These are phyloP conservation scores for Skeletonema marinoi DNA, from an alignment of 108 stramenopile species.

Conservation along the genomic window DNA sequence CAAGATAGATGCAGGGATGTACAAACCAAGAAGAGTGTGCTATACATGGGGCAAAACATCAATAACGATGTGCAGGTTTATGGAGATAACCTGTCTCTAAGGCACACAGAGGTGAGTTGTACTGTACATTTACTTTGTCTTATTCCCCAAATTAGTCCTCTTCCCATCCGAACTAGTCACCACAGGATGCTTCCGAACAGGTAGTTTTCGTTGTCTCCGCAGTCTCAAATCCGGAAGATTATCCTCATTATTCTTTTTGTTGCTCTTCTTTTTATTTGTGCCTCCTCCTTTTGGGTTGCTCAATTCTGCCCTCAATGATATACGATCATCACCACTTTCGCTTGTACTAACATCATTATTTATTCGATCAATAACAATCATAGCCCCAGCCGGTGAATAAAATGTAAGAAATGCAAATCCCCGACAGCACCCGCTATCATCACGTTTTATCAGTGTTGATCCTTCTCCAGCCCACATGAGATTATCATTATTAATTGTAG, in stretches of 20 bases:
- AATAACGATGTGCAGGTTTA: no score
- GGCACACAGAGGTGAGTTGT: background rate
- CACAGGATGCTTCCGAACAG: slow-evolving; percentile 26
- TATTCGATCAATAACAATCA: slow-evolving; percentile 8
- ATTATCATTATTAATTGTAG: no score
- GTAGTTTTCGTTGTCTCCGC: slow-evolving; percentile 8
- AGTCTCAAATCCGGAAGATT: slow-evolving; percentile 17
- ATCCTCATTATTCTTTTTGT: background rate
- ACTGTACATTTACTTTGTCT: slow-evolving; percentile 2
- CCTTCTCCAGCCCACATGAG: slow-evolving; percentile 34
- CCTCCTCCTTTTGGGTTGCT: background rate
- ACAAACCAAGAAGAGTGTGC: no score
- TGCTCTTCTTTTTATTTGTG: slow-evolving; percentile 3
- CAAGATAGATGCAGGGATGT: no score
- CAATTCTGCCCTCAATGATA: slow-evolving; percentile 7
- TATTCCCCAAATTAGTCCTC: slow-evolving; percentile 19
- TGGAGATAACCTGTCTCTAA: no score
- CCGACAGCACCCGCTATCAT: slow-evolving; percentile 20
- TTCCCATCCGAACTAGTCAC: slow-evolving; percentile 14
- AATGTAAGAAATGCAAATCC: slow-evolving; percentile 40
- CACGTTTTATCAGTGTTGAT: slow-evolving; percentile 29
- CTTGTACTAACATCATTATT: background rate
- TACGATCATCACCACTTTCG: background rate
- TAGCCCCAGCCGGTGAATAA: slow-evolving; percentile 7
- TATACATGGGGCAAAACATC: no score